phyloP scores from a whole-genome alignment of 805 yeast genomes.

The baker's yeast (Saccharomyces cerevisiae) region DNA sequence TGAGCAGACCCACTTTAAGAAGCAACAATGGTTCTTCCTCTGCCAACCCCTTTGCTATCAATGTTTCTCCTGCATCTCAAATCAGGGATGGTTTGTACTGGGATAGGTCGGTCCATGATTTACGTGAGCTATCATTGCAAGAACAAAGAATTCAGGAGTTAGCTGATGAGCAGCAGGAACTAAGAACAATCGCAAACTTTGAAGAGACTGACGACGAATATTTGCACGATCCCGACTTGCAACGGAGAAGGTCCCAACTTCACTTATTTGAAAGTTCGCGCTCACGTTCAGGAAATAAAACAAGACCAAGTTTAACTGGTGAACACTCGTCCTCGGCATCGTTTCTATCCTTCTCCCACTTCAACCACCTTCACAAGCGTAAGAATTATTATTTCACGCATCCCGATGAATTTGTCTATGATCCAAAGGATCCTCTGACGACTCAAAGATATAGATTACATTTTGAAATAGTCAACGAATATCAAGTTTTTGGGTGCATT shows the following conservation, averaged over 20 bases:
- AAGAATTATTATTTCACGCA: slow-evolving; percentile 14
- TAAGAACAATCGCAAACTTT: slow-evolving; percentile 2
- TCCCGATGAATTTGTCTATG: slow-evolving; percentile 23
- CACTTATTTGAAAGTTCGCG: slow-evolving; percentile 7
- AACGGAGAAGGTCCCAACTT: slow-evolving; percentile 29
- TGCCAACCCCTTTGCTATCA: not conserved
- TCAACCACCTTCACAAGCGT: slow-evolving; percentile 1
- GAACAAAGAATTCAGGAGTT: slow-evolving; percentile 1
- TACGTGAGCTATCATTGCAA: slow-evolving; percentile 6
- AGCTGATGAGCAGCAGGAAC: not conserved
- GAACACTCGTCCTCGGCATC: slow-evolving; percentile 3
- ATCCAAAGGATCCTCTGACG: slow-evolving; percentile 20
- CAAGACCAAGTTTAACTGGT: slow-evolving; percentile 1
- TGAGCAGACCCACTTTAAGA: not conserved
- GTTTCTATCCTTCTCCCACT: slow-evolving; percentile 4
- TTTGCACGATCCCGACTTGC: slow-evolving; percentile 22
- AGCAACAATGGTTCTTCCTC: not conserved
- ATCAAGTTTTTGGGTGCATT: slow-evolving; percentile 35
- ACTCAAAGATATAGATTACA: slow-evolving; percentile 22
- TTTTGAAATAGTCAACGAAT: slow-evolving; percentile 29
- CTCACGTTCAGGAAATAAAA: not conserved
- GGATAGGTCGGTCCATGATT: slow-evolving; percentile 28
- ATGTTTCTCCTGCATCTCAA: not conserved
- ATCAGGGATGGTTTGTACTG: slow-evolving; percentile 24
- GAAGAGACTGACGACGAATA: slow-evolving; percentile 26